A percentile compares a stretch with the other conserved stretches of the same genome.
phyloP scores from a whole-genome alignment of 352 stramenopile species.

The Globisporangium megalacanthum region DNA sequence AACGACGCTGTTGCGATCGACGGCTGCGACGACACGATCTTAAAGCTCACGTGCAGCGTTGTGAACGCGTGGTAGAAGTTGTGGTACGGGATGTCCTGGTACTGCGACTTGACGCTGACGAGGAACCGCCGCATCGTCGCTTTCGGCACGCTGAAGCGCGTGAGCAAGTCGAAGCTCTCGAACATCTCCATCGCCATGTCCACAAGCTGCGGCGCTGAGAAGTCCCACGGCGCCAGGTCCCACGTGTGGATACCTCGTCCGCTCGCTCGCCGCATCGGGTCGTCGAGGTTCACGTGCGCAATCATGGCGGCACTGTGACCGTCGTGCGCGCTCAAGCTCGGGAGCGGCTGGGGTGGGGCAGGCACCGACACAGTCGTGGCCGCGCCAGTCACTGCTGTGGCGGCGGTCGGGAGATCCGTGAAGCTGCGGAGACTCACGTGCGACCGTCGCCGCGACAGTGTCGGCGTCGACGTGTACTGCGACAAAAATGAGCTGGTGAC shows the following conservation, averaged over 20 bases:
- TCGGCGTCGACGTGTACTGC: slow-evolving; percentile 63
- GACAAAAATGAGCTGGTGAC: slow-evolving; percentile 68
- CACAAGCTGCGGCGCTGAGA: slow-evolving; percentile 54
- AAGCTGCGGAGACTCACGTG: slow-evolving; percentile 15
- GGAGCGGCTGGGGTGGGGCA: not conserved
- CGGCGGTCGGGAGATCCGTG: slow-evolving; percentile 8
- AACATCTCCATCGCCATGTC: slow-evolving; percentile 73
- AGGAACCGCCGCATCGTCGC: slow-evolving; percentile 65
- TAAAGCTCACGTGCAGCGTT: slow-evolving; percentile 77
- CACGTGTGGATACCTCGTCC: slow-evolving; percentile 27
- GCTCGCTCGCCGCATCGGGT: slow-evolving; percentile 1
- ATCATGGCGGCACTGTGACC: slow-evolving; percentile 28
- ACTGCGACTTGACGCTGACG: slow-evolving; percentile 59
- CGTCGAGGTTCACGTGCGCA: slow-evolving; percentile 26
- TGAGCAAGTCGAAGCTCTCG: slow-evolving; percentile 55
- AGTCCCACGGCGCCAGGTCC: slow-evolving; percentile 60
- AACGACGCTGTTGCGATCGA: not conserved
- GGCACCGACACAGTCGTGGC: not conserved
- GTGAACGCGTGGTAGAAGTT: slow-evolving; percentile 84
- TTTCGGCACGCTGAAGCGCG: slow-evolving; percentile 44
- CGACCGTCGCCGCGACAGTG: slow-evolving; percentile 20
- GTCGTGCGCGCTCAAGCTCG: slow-evolving; percentile 21
- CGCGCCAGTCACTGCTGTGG: slow-evolving; percentile 4
- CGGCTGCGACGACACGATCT: slow-evolving; percentile 53
- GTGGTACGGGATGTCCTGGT: slow-evolving; percentile 82